phyloP scores from a whole-genome alignment of 2,329 filamentous ascomycete genomes.

The Penicillium janthinellum region DNA sequence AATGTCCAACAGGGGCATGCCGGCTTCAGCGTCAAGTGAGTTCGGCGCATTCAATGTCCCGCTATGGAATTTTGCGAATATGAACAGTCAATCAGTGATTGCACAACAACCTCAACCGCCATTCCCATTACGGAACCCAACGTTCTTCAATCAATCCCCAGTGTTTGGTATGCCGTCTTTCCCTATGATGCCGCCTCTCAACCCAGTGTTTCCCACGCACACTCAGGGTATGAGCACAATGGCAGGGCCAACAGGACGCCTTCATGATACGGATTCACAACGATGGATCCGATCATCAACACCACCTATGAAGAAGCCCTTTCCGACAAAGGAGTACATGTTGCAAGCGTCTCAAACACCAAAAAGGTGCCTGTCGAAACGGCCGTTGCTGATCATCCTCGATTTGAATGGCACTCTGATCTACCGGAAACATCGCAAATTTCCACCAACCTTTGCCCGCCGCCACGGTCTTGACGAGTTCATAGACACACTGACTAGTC shows the following conservation, averaged over 20 bases:
- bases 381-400: slow-evolving; percentile 76
- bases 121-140: slow-evolving; percentile 15
- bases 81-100: neutral
- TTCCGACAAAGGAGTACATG: slow-evolving; percentile 65
- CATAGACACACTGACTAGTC: slow-evolving; percentile 70
- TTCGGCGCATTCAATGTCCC: slow-evolving; percentile 12
- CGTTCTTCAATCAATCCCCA: slow-evolving; percentile 4
- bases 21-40: neutral
- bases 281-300: slow-evolving; percentile 15
- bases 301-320: slow-evolving; percentile 45
- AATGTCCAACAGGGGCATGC: neutral
- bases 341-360: slow-evolving; percentile 52
- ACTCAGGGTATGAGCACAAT: slow-evolving; percentile 22
- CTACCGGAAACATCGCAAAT: slow-evolving; percentile 61
- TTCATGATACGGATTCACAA: neutral
- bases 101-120: neutral
- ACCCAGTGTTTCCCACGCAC: slow-evolving; percentile 15
- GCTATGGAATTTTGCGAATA: slow-evolving; percentile 2
- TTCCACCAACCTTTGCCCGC: slow-evolving; percentile 59
- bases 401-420: slow-evolving; percentile 94
- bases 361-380: slow-evolving; percentile 48
- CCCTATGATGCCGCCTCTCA: slow-evolving; percentile 17
- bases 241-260: slow-evolving; percentile 5
- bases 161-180: slow-evolving; percentile 11
- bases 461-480: slow-evolving; percentile 72